Percentiles rank a stretch among this genome's conserved stretches.
phyloP scores from a whole-genome alignment of 345 rosid genomes.

The Rhodamnia argentea region DNA sequence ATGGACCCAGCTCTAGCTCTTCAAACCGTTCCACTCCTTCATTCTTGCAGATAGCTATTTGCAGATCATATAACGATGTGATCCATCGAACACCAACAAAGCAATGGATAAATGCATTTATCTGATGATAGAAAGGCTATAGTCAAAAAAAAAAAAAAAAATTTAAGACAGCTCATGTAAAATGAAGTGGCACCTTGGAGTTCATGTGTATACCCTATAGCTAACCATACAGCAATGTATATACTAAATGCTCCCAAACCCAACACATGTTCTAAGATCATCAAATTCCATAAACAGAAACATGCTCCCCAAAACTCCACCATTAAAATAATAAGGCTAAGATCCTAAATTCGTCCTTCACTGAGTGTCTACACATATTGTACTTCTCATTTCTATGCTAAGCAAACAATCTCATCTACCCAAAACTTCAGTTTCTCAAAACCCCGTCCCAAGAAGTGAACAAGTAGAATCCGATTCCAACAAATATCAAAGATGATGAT shows the following conservation, averaged over 20 bases:
- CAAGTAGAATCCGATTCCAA: neutral
- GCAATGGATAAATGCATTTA: constrained; percentile 88
- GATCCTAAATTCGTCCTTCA: neutral
- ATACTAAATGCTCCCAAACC: neutral
- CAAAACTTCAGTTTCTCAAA: neutral
- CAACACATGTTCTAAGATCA: neutral
- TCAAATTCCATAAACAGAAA: neutral
- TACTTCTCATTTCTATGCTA: neutral
- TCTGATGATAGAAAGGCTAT: constrained; percentile 22
- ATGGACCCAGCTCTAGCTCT: constrained; percentile 72
- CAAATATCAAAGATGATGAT: neutral
- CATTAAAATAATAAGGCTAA: neutral
- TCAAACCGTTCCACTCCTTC: constrained; percentile 63
- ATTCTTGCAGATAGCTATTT: constrained; percentile 57
- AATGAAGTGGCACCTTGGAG: neutral
- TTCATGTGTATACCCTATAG: neutral
- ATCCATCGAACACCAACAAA: constrained; percentile 64
- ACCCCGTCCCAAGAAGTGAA: neutral
- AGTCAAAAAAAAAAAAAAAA: neutral
- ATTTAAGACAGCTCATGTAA: neutral
- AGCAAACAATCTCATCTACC: neutral
- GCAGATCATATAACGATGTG: constrained; percentile 72
- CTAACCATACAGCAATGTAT: neutral
- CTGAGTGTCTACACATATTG: neutral
- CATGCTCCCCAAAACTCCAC: neutral